Evolutionary conservation across 805 yeast species (phyloP), one percentile per base, ranked within the genome.

Genomic region (Suhomyces emberorum): DNA sequence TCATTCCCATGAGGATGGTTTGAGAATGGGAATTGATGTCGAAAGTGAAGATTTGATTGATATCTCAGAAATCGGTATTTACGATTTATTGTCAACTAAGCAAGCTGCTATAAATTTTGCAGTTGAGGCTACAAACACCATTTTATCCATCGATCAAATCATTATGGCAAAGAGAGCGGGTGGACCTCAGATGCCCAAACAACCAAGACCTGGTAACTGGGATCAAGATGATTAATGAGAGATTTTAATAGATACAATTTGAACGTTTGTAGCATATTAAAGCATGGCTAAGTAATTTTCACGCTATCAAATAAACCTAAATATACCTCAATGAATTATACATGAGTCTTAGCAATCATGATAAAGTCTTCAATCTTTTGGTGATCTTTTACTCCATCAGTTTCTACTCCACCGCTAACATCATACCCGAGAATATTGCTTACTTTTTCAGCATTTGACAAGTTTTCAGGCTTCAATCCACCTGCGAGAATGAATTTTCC

Each of bases 91-190:
- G 45, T 69, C 85, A 15, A 74, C 89, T 28, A 91, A 93, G 71
- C 76, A 74, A 52, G 83, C 87, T 44, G 98, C 97, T 31, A 83
- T 93, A 48, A 78, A 81, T 51, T 82, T 93, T 45, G 98, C 98
- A 12, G 88, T 96, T 3, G 98, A 93, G 48, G 96, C 97, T 32
- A 95, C 96, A 10, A 77, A 75, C 44, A 93, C 98, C 4, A 83
- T 89, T 35, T 72, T 89, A 45, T 81, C 95, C 17, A 93, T 93
- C 34, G 98, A 93, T 61, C 98, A 91, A 73, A 91, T 91, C 54
- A 93, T 91, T 58, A 93, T 91, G 93, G 98, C 98, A 30, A 91
- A 91, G 77, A 80, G 96, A 60, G 97, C 98, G 2, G 98, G 98
- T 47, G 98, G 98, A 15, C 98, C 98, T 32, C 81, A 70, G 21